A percentile compares a stretch with the other conserved stretches of the same genome.
These are phyloP conservation scores for Eucalyptus victrix DNA, from an alignment of 345 rosid species.

Conservation along the genomic window DNA sequence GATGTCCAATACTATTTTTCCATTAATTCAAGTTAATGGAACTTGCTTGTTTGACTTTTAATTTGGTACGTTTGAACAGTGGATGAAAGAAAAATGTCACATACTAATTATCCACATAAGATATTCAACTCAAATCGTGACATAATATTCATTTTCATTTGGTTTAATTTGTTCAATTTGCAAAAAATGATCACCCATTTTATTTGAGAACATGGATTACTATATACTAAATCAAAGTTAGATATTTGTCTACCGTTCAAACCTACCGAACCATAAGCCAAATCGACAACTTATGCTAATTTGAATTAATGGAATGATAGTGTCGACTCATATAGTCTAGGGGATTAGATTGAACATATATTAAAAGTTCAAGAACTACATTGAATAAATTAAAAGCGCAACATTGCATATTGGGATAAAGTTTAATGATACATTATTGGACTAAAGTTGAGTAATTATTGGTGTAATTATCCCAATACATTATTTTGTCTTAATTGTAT, in stretches of 20 bases:
- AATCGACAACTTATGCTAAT: too few species aligned
- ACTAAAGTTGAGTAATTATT: too few species aligned
- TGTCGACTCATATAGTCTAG: neutral
- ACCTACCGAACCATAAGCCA: accelerated
- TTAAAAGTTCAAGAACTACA: too few species aligned
- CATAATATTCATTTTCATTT: neutral
- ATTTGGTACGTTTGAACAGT: accelerated
- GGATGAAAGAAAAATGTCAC: neutral
- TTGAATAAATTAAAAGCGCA: too few species aligned
- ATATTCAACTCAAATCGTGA: neutral
- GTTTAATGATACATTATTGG: too few species aligned
- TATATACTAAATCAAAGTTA: neutral
- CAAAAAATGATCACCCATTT: neutral
- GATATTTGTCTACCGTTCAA: neutral
- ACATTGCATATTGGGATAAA: accelerated
- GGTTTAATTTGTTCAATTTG: neutral
- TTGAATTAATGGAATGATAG: too few species aligned
- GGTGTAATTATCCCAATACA: neutral
- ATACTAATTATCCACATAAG: accelerated
- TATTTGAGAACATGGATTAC: neutral
- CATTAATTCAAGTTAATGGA: neutral
- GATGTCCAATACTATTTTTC: neutral
- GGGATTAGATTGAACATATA: neutral
- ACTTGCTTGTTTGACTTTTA: neutral
- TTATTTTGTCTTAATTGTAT: too few species aligned